Evolutionary conservation across 2,329 filamentous ascomycete genomes (phyloP), one percentile per base, ranked within the genome.

Genomic region (Diaporthe aspalathi): DNA sequence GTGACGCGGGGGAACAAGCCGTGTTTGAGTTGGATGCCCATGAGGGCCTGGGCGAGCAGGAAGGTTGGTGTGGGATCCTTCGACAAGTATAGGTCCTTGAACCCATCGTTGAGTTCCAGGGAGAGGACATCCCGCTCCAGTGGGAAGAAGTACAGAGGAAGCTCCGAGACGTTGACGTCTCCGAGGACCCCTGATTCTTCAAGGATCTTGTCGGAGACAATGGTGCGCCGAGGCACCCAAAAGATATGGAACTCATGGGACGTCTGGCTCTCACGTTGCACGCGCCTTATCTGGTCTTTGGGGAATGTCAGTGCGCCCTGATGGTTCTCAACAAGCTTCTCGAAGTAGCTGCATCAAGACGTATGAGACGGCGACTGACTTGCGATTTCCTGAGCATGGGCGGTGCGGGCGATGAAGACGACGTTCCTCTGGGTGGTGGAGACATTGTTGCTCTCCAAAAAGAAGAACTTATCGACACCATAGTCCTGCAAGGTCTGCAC

Each of bases 241-340:
- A 98, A 95, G 76, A 99, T 92, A 74, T 95, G 95, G 80, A 98
- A 97, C 77, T 99, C 95, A 88, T 99, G 96, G 75, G 94, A 93
- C 57, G 92, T 93, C 78, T 94, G 92, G 79, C 93, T 95, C 81
- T 96, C 94, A 78, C 92, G 92, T 77, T 95, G 94, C 71, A 98
- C 86, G 73, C 93, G 91, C 81, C 95, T 95, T 77, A 98, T 94
- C 84, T 98, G 94, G 76, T 93, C 95, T 98, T 79, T 66, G 77
- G 54, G 32, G 45, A n/a, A 70, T 87, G 87, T 92, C 82, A 92
- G 89, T 85, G 84, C 80, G 80, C 81, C 78, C 85, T 89, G 84
- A 87, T 84, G 86, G 86, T 84, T 84, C 81, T 80, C 78, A 79
- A 77, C 78, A 79, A 76, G 80, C 77, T 70, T 52, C 50, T 45